Evolutionary conservation across 257 asterid genomes (phyloP).

Genomic region (Nicotiana paniculata): DNA sequence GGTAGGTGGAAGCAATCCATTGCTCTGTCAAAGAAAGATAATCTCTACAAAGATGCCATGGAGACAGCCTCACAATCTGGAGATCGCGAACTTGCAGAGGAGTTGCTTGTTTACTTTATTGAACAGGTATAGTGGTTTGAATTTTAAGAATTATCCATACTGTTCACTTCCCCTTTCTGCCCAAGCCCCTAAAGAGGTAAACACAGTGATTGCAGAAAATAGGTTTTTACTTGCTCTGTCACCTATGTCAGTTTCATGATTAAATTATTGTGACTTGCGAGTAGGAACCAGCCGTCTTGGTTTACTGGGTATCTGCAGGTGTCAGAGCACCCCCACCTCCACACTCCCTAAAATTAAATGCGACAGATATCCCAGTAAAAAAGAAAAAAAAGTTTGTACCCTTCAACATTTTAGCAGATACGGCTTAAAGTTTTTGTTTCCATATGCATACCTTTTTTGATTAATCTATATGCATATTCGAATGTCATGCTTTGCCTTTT

Average conservation of each 20-base stretch:
- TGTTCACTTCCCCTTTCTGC: not conserved
- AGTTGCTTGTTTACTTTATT: conserved; percentile 89
- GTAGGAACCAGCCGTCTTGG: not conserved
- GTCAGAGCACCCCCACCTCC: not conserved
- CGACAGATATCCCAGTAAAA: not conserved
- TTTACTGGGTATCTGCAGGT: not conserved
- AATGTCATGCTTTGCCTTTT: not conserved
- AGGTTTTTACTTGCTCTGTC: not conserved
- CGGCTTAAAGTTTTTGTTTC: not conserved
- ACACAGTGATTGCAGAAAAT: not conserved
- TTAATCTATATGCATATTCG: not conserved
- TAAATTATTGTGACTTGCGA: not conserved
- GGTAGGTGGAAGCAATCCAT: conserved; percentile 99
- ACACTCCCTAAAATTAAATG: not conserved
- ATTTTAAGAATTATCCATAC: not conserved
- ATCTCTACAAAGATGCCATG: conserved; percentile 95
- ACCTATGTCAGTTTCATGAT: not conserved
- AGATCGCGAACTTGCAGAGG: conserved; percentile 99
- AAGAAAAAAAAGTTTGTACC: not conserved
- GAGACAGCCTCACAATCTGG: conserved; percentile 99
- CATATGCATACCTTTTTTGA: not conserved
- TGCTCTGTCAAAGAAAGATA: conserved; percentile 96
- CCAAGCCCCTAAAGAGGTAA: not conserved
- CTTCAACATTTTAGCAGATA: not conserved
- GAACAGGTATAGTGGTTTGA: conserved; percentile 57